Evolutionary conservation across 1,139 yeast genomes (phyloP).

Genomic region (Magnusiomyces magnusii): DNA sequence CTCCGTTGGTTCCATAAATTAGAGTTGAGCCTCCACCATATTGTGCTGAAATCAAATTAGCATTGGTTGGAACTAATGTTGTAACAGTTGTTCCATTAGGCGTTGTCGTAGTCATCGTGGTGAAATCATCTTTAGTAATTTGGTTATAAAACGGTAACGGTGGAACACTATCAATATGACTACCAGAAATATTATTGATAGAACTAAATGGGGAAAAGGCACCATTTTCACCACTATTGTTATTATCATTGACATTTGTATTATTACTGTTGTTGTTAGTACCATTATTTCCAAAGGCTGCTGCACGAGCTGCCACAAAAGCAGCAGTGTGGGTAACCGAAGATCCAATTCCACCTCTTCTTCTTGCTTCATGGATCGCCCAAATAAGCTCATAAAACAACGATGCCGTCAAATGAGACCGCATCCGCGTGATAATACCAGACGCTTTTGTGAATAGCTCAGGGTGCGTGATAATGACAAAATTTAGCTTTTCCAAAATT

Average conservation of each 20-base stretch:
- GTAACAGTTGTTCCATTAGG: constrained; percentile 92
- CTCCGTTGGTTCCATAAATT: neutral
- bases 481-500: constrained; percentile 83
- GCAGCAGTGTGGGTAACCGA: constrained; percentile 15
- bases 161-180: constrained; percentile 27
- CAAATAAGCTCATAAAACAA: constrained; percentile 86
- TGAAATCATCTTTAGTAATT: constrained; percentile 85
- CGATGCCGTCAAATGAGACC: constrained; percentile 89
- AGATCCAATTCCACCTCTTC: constrained; percentile 41
- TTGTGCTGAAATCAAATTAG: constrained; percentile 51
- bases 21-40: constrained; percentile 34
- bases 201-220: constrained; percentile 2
- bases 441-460: constrained; percentile 61
- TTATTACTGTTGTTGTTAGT: neutral
- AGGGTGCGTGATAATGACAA: constrained; percentile 82
- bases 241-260: neutral
- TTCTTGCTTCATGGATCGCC: constrained; percentile 91
- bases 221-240: neutral
- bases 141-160: constrained; percentile 93
- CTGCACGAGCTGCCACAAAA: constrained; percentile 14
- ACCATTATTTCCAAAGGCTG: constrained; percentile 4
- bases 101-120: constrained; percentile 75
- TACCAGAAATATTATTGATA: constrained; percentile 12
- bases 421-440: constrained; percentile 78
- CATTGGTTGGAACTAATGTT: constrained; percentile 69